Base-by-base conservation (phyloP, 1,139 yeast genomes). In the Kodamaea plutei region DNA sequence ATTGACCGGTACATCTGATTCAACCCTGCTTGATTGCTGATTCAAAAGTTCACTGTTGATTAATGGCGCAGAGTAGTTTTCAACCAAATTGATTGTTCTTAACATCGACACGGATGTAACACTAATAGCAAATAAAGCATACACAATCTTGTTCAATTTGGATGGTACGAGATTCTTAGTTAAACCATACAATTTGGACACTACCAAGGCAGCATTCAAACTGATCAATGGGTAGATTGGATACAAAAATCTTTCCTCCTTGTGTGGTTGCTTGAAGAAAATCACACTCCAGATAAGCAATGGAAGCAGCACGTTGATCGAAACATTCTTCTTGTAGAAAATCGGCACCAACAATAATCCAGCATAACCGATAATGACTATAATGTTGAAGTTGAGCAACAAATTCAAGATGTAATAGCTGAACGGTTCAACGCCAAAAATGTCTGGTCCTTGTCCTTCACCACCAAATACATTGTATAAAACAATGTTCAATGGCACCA, bases 391-490 rank as follows among this genome's bases (percentile, higher is more conserved):
- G 52, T 89, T 89, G 35, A 91, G 64, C 4, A 76, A 38, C 33
- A 91, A 60, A 48, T 89, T 89, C 37, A 72, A 50, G 8, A 79
- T 44, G 48, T 89, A 91, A 52, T 85, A 91, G 29, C 65, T 54
- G 61, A 82, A 68, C n/a, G 94, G 89, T 54, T 89, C 97, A 4
- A 75, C 73, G 10, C 97, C 97, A 57, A 88, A 89, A 20, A 89
- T 87, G 39, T 85, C 83, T 0, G 97, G 97, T 0, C 97, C 97
- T 29, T 68, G 70, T 8, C 79, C 84, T 44, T 68, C 72, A 1
- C 87, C 78, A 26, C 82, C 72, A 30, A 88, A 60, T 2, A 89
- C 96, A 50, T 89, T 89, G 56, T 89, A 91, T 23, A 77, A 56
- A 3, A 89, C 82, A 42, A 88, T 89, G 49, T 89, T 89, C 44